Percentiles rank a stretch among this genome's conserved stretches.
Conservation (phyloP, 306 rosid genomes). For the Ormosia semicastrata region DNA sequence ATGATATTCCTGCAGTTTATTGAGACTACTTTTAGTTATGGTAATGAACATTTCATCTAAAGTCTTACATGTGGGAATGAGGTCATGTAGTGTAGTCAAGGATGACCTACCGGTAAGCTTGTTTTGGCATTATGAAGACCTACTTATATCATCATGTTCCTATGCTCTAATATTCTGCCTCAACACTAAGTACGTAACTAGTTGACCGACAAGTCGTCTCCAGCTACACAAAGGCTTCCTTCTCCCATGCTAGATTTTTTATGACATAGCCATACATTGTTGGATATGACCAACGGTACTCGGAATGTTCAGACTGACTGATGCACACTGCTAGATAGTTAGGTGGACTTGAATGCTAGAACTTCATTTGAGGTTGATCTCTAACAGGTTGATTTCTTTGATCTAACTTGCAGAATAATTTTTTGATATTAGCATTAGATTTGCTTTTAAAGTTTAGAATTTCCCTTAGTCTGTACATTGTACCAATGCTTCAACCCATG, state of each 20-base stretch:
- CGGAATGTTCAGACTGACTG: too few species aligned
- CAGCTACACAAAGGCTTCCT: slow-evolving; percentile 70
- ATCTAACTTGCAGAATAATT: too few species aligned
- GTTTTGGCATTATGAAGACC: neutral
- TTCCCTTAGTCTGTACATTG: too few species aligned
- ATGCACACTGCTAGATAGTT: too few species aligned
- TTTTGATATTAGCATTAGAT: too few species aligned
- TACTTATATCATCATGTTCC: neutral
- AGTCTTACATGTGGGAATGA: slow-evolving; percentile 91
- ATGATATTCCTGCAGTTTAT: neutral
- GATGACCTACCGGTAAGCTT: slow-evolving; percentile 91
- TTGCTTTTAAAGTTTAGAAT: too few species aligned
- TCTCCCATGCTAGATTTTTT: slow-evolving; percentile 69
- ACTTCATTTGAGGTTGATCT: too few species aligned
- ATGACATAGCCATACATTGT: slow-evolving; percentile 36
- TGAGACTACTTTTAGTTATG: neutral
- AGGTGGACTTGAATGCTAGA: too few species aligned
- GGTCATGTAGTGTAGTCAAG: slow-evolving; percentile 88
- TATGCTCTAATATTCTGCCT: neutral
- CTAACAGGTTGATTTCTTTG: too few species aligned
- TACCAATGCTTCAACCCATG: too few species aligned
- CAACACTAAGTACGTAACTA: neutral
- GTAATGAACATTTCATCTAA: slow-evolving; percentile 42
- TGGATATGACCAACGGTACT: slow-evolving; percentile 3
- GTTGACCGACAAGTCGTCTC: slow-evolving; percentile 71